Conservation (phyloP, 768 basidiomycete genomes). For the Psilocybe subaeruginosa region DNA sequence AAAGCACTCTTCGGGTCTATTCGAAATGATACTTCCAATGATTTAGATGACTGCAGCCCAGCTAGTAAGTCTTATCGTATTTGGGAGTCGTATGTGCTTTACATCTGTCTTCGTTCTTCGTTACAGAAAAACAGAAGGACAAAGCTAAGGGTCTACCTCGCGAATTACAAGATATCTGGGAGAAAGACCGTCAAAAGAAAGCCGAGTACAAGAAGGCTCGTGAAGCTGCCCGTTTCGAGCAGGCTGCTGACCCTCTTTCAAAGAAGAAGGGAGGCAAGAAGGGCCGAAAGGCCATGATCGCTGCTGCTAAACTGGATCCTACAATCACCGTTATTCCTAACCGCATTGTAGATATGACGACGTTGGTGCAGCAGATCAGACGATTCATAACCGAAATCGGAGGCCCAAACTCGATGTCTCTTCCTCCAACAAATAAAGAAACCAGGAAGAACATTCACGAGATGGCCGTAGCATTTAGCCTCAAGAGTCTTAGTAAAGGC, state of each 20-base stretch:
- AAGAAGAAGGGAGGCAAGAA: constrained; percentile 70
- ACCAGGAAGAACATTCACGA: constrained; percentile 78
- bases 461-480: constrained; percentile 73
- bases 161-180: constrained; percentile 73
- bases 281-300: constrained; percentile 67
- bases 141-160: constrained; percentile 53
- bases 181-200: constrained; percentile 82
- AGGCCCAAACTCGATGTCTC: constrained; percentile 53
- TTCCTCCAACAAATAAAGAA: constrained; percentile 81
- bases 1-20: constrained; percentile 66
- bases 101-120: background rate
- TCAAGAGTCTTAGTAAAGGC: constrained; percentile 82
- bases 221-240: constrained; percentile 53
- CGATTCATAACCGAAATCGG: constrained; percentile 65
- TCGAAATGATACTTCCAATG: constrained; percentile 54
- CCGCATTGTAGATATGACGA: constrained; percentile 62
- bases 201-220: constrained; percentile 73
- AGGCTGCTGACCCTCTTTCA: constrained; percentile 64
- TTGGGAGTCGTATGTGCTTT: background rate
- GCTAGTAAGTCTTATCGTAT: constrained; percentile 47
- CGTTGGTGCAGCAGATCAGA: constrained; percentile 72
- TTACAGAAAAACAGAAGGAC: constrained; percentile 50
- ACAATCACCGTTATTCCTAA: constrained; percentile 46
- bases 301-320: constrained; percentile 54
- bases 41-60: constrained; percentile 41